Conservation (phyloP, 164 flowering plant species). For the Vitis riparia region DNA sequence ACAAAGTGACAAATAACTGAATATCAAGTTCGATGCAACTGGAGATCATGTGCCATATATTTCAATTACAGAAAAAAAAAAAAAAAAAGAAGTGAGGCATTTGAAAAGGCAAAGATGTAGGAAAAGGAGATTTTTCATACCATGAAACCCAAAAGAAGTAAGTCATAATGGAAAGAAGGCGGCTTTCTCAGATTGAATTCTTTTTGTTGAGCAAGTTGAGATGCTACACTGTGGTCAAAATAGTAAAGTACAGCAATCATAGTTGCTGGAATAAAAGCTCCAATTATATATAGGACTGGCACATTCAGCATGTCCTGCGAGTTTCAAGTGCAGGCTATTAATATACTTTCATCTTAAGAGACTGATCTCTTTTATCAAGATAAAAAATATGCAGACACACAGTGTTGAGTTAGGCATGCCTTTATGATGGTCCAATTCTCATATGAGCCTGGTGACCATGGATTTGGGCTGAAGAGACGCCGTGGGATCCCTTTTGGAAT, state of each 20-base stretch:
- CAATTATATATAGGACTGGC: conserved; percentile 33
- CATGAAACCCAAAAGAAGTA: conserved; percentile 41
- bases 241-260: conserved; percentile 42
- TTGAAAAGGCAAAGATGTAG: not conserved
- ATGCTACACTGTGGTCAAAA: conserved; percentile 48
- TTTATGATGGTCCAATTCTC: conserved; percentile 40
- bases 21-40: conserved; percentile 7
- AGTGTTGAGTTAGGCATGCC: conserved; percentile 9
- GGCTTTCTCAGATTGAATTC: conserved; percentile 43
- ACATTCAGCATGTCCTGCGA: conserved; percentile 37
- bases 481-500: conserved; percentile 37
- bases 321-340: not conserved
- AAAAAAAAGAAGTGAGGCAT: conserved; percentile 4
- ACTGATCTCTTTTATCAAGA: not conserved
- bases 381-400: not conserved
- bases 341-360: not conserved
- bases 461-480: conserved; percentile 41
- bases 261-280: conserved; percentile 41
- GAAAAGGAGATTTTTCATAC: conserved; percentile 2
- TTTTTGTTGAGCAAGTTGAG: conserved; percentile 46
- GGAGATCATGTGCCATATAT: not conserved
- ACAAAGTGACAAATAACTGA: not conserved
- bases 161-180: conserved; percentile 38
- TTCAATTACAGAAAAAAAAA: conserved; percentile 3
- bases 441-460: conserved; percentile 40